Evolutionary conservation across 2,329 filamentous ascomycete species (phyloP).

Genomic region (Ilyonectria destructans): DNA sequence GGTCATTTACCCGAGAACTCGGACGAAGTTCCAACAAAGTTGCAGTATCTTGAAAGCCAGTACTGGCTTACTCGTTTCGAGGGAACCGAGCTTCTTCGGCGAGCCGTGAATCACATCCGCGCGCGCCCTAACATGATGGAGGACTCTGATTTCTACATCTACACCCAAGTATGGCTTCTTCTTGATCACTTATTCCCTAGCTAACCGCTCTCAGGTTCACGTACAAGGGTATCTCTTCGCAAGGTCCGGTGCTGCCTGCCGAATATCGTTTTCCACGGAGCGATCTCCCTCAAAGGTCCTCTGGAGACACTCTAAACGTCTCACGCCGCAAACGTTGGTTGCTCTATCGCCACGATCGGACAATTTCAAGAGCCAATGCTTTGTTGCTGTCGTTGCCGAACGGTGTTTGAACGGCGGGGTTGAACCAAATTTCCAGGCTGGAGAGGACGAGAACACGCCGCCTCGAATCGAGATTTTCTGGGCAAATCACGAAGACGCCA

Average conservation of each 20-base stretch:
- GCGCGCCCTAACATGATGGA: constrained; percentile 71
- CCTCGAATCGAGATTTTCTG: constrained; percentile 86
- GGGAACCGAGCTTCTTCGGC: constrained; percentile 77
- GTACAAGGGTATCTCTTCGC: constrained; percentile 78
- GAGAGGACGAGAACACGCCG: constrained; percentile 57
- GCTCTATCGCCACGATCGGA: constrained; percentile 70
- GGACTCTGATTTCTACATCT: constrained; percentile 72
- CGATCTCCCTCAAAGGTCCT: constrained; percentile 77
- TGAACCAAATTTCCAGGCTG: constrained; percentile 62
- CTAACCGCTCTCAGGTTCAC: constrained; percentile 68
- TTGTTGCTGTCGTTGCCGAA: constrained; percentile 82
- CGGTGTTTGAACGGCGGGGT: constrained; percentile 74
- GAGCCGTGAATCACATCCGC: constrained; percentile 74
- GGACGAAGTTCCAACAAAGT: constrained; percentile 28
- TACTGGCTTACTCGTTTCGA: constrained; percentile 86
- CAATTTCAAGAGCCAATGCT: constrained; percentile 75
- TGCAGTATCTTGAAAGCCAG: constrained; percentile 79
- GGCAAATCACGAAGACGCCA: constrained; percentile 70
- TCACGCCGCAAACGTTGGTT: constrained; percentile 69
- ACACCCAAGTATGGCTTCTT: constrained; percentile 74
- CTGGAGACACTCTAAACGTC: constrained; percentile 71
- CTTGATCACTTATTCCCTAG: neutral
- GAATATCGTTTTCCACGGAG: constrained; percentile 80
- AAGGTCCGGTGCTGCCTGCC: constrained; percentile 74
- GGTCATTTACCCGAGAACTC: constrained; percentile 33